Percentiles rank a stretch among this genome's conserved stretches.
phyloP scores from a whole-genome alignment of 139 green algal genomes.

The Edaphochlamys debaryana region DNA sequence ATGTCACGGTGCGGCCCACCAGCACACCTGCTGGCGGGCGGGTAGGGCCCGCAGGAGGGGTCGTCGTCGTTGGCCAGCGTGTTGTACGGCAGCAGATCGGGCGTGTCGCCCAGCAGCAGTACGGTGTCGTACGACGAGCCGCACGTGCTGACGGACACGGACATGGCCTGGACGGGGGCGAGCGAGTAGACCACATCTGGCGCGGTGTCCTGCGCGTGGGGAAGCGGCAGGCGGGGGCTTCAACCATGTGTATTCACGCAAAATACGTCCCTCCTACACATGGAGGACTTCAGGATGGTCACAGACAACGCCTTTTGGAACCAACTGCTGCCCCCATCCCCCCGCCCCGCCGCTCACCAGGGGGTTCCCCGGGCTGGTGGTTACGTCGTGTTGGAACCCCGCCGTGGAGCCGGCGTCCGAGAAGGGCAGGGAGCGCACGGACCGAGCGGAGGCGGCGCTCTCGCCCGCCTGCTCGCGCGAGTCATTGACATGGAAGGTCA shows the following conservation, averaged over 20 bases:
- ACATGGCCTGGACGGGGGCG: conserved; percentile 7
- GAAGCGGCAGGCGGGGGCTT: no score
- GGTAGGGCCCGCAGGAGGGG: not conserved
- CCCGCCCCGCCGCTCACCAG: conserved; percentile 4
- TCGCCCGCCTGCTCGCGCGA: conserved; percentile 27
- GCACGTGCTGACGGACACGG: conserved; percentile 58
- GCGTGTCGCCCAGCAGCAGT: conserved; percentile 5
- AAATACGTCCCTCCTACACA: no score
- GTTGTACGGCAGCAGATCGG: not conserved
- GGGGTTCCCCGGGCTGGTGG: conserved; percentile 17
- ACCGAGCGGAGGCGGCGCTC: conserved; percentile 18
- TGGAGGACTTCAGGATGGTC: no score
- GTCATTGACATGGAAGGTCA: no score
- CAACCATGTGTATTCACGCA: no score
- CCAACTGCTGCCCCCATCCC: not conserved
- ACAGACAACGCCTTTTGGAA: no score
- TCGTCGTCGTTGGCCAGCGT: conserved; percentile 58
- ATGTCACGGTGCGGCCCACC: no score
- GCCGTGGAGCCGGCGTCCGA: conserved; percentile 42
- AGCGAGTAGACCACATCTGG: conserved; percentile 65
- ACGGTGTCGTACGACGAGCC: conserved; percentile 66
- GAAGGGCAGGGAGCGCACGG: conserved; percentile 56
- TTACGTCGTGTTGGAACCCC: conserved; percentile 44
- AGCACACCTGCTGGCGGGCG: no score
- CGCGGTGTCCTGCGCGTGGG: conserved; percentile 39